Percentiles rank a stretch among this genome's conserved stretches.
These are phyloP conservation scores for Alternaria ethzedia DNA, from an alignment of 2,329 filamentous ascomycete species.

Conservation along the genomic window DNA sequence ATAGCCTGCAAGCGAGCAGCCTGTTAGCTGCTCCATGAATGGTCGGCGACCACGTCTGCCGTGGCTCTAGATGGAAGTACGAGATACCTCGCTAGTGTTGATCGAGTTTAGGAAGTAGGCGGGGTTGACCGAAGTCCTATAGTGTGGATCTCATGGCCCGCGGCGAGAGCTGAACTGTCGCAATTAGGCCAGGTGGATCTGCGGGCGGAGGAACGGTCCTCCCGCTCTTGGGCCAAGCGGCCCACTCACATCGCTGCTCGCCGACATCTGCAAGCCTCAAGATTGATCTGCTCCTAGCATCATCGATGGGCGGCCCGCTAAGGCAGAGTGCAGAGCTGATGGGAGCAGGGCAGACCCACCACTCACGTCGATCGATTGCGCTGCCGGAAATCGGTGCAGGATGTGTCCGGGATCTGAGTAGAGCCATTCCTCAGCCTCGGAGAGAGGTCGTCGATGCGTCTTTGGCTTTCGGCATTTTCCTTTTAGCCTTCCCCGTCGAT, in stretches of 20 bases:
- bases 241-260: slow-evolving; percentile 1
- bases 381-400: neutral
- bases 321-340: slow-evolving; percentile 1
- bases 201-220: slow-evolving; percentile 11
- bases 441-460: neutral
- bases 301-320: slow-evolving; percentile 6
- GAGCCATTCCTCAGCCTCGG: neutral
- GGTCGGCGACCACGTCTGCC: slow-evolving; percentile 2
- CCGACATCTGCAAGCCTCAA: slow-evolving; percentile 5
- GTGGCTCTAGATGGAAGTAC: neutral
- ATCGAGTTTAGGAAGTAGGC: neutral
- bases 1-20: neutral
- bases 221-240: slow-evolving; percentile 6
- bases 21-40: neutral
- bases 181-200: neutral
- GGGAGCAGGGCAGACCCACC: neutral
- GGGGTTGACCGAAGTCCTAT: neutral
- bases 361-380: neutral
- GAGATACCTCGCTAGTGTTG: neutral
- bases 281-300: slow-evolving; percentile 8
- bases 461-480: neutral
- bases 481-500: neutral
- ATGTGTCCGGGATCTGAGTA: neutral
- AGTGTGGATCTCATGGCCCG: neutral
- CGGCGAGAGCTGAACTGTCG: neutral